Evolutionary conservation across 108 stramenopile species (phyloP), one percentile per base, ranked within the genome.

Genomic region (Nitzschia sp.): DNA sequence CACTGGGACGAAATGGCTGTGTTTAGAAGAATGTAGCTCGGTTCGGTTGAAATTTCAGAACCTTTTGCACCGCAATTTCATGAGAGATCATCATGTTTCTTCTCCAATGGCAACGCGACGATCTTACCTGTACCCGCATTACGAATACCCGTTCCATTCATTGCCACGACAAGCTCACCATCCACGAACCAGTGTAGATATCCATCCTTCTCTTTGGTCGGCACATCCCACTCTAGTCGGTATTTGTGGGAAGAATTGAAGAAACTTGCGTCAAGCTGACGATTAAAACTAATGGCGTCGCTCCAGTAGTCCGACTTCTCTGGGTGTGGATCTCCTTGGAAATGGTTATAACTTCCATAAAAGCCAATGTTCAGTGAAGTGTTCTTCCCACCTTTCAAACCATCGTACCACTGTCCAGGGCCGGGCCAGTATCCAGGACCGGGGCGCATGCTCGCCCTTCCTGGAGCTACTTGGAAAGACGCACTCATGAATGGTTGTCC

Each of bases 211-310:
- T 79, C 74, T 6, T 80, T 68, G 9, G 86, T 85, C 25, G 90
- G 92, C 46, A 91, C 64, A 53, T 94, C 89, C 98, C 98, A 98
- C 74, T 98, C 97, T n/a, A 98, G 60, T 34, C 97, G 67, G 78
- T 97, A 98, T 30, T 51, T 71, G 72, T 97, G 96, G n/a, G 76
- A 71, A n/a, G 63, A 56, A 4, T 89, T 82, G 82, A 97, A 98
- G 75, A 96, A 85, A 42, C 45, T 80, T 33, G 35, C 69, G 38
- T 80, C 71, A 45, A 98, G 69, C 48, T 93, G 89, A 51, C 87
- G 66, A 80, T 97, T 97, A 71, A 74, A 96, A 54, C 91, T 93
- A 19, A 98, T 85, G 33, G 96, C 98, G 80, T 98, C 98, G 59
- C 89, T 87, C 90, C 93, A 88, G 70, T 97, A 98, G 72, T 91